Percentiles rank a stretch among this genome's conserved stretches.
Evolutionary conservation across 495 filamentous ascomycete species (phyloP).

Genomic region (Penicillium lividum): DNA sequence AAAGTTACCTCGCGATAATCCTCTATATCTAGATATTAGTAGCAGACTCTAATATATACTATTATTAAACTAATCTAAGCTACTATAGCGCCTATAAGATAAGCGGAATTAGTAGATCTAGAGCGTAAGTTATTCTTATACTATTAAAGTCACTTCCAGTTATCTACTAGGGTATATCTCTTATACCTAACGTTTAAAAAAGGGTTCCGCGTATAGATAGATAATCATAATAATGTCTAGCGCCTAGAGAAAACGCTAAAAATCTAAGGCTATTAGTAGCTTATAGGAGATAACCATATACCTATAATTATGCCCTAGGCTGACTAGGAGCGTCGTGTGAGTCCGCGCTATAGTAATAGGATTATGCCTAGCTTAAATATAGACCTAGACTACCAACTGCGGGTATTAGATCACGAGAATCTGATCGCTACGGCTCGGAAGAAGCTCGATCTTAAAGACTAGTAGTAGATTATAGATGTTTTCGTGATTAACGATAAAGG

Average conservation of each 20-base stretch:
- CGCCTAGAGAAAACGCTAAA: background rate
- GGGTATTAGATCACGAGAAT: constrained; percentile 13
- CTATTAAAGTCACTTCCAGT: background rate
- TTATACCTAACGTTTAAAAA: background rate
- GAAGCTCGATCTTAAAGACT: constrained; percentile 1
- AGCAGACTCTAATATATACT: background rate
- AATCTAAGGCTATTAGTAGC: background rate
- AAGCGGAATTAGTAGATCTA: background rate
- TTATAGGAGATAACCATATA: background rate
- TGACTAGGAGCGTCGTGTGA: background rate
- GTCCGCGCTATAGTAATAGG: background rate
- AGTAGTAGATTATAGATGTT: constrained; percentile 20
- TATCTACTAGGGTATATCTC: background rate
- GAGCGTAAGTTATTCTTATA: constrained; percentile 3
- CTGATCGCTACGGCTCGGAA: constrained; percentile 9
- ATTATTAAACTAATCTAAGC: background rate
- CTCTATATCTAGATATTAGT: background rate
- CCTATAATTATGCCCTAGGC: background rate
- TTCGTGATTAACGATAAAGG: constrained; percentile 11
- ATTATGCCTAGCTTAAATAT: constrained; percentile 2
- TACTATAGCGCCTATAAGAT: background rate
- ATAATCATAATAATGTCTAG: background rate
- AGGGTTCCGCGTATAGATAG: background rate
- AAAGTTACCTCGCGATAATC: background rate
- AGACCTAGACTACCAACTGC: constrained; percentile 5